These are phyloP conservation scores for Crithidia sp. DNA, from an alignment of 208 protist species.

Conservation along the genomic window DNA sequence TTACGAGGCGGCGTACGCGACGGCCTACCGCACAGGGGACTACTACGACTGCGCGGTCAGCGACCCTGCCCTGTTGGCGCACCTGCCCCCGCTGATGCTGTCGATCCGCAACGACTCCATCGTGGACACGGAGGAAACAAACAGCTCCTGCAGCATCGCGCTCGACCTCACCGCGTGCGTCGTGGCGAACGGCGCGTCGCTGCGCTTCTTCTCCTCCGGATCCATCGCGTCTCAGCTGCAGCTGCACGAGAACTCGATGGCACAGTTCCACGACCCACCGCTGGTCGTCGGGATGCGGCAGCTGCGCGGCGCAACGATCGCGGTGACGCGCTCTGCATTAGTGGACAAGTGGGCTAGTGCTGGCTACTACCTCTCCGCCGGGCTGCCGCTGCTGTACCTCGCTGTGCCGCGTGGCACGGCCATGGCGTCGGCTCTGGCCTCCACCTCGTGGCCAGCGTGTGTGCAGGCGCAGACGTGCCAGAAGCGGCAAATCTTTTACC, in stretches of 20 bases:
- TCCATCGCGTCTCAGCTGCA: slow-evolving; percentile 34
- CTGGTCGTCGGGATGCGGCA: slow-evolving; percentile 56
- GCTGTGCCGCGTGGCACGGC: slow-evolving; percentile 20
- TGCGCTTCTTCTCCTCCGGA: slow-evolving; percentile 59
- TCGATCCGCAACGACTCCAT: slow-evolving; percentile 38
- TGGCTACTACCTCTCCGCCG: background rate
- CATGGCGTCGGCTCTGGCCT: background rate
- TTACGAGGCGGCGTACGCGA: slow-evolving; percentile 2
- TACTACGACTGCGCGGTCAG: slow-evolving; percentile 26
- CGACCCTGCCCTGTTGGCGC: background rate
- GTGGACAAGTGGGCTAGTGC: slow-evolving; percentile 6
- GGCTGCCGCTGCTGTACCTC: slow-evolving; percentile 41
- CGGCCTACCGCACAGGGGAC: slow-evolving; percentile 42
- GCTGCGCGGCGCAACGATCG: slow-evolving; percentile 48
- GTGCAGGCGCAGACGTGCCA: slow-evolving; percentile 28
- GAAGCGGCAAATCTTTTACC: slow-evolving; percentile 35
- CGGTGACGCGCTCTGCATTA: slow-evolving; percentile 34
- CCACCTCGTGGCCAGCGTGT: slow-evolving; percentile 18
- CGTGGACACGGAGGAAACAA: slow-evolving; percentile 18
- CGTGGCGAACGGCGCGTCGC: background rate
- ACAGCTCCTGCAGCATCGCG: slow-evolving; percentile 30
- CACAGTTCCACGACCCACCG: slow-evolving; percentile 27
- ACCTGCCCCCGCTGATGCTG: slow-evolving; percentile 45
- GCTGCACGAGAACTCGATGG: background rate
- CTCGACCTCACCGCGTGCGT: slow-evolving; percentile 39